Conservation (phyloP, 805 yeast genomes). For the Hanseniaspora valbyensis region DNA sequence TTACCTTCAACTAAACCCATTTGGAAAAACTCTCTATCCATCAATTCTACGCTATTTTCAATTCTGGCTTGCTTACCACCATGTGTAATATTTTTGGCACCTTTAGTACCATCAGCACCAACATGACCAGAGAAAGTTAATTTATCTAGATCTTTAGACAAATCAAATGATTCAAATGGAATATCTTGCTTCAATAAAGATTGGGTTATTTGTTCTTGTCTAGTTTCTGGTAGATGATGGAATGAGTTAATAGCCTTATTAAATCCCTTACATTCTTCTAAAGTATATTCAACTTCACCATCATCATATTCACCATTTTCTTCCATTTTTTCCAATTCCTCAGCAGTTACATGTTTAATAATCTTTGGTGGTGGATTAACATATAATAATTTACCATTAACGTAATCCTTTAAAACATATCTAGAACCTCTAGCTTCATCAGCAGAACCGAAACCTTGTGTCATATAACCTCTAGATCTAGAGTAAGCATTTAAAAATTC, state of each 20-base stretch:
- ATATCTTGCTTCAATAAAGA: slow-evolving; percentile 53
- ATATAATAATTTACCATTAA: slow-evolving; percentile 75
- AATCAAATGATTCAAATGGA: slow-evolving; percentile 40
- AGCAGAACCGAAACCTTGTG: slow-evolving; percentile 94
- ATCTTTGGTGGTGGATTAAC: slow-evolving; percentile 79
- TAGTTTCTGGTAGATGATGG: slow-evolving; percentile 53
- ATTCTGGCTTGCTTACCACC: slow-evolving; percentile 79
- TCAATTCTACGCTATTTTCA: slow-evolving; percentile 65
- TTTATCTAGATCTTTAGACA: slow-evolving; percentile 56
- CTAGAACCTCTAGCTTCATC: slow-evolving; percentile 93
- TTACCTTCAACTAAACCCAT: slow-evolving; percentile 55
- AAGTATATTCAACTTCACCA: slow-evolving; percentile 41
- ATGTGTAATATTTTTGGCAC: slow-evolving; percentile 47
- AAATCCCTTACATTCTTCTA: slow-evolving; percentile 50
- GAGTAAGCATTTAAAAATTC: slow-evolving; percentile 88
- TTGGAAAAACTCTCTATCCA: slow-evolving; percentile 77
- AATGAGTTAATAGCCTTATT: slow-evolving; percentile 66
- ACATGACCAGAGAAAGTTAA: slow-evolving; percentile 74
- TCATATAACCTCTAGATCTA: slow-evolving; percentile 92
- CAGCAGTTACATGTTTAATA: background rate
- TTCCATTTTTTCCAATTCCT: no score
- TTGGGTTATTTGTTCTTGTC: slow-evolving; percentile 56
- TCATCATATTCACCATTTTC: no score
- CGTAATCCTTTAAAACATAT: slow-evolving; percentile 85
- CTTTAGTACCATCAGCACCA: slow-evolving; percentile 36